Evolutionary conservation across 495 filamentous ascomycete species (phyloP), one percentile per base, ranked within the genome.

Genomic region (Cercophora sp.): DNA sequence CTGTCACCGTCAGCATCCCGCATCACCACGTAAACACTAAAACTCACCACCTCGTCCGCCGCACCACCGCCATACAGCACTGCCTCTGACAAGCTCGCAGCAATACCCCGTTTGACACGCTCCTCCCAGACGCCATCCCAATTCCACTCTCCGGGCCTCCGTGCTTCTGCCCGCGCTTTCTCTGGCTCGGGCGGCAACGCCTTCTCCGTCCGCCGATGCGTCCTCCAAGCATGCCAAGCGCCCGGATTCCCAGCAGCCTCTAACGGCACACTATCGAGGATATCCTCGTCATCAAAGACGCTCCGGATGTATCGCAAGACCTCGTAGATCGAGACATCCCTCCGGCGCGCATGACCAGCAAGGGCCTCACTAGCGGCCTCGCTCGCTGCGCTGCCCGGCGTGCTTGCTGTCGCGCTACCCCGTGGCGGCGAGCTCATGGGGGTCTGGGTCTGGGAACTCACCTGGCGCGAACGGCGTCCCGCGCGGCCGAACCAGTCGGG

Each of bases 121-220:
- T 88, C 81, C 55, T 89, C 86, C 91, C 91, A 96, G 6, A 96
- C 91, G 1, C 90, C 91, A 66, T 95, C 89, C 91, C 91, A 96
- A 65, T 91, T 92, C 91, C 91, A 96, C 52, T 93, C 86, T 11
- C 84, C 87, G 2, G 87, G 87, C 23, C 78, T 27, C 16, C 52
- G 20, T 60, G 62, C 60, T 63, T 72, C 41, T 15, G 29, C 51
- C 20, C 34, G 22, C 13, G 29, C 16, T 8, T 36, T 24, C 36
- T 15, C 41, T 31, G 54, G 48, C 18, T 42, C 31, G 22, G 22
- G 54, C 39, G 26, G 46, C 29, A 37, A 18, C n/a, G 43, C 45
- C 29, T 26, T 48, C n/a, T 47, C 44, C 20, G 40, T 55, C 11
- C 67, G 53, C 18, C 82, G 76, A 67, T 92, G 79, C 16, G 86